phyloP scores from a whole-genome alignment of 495 filamentous ascomycete species.

The Cercophora samala region DNA sequence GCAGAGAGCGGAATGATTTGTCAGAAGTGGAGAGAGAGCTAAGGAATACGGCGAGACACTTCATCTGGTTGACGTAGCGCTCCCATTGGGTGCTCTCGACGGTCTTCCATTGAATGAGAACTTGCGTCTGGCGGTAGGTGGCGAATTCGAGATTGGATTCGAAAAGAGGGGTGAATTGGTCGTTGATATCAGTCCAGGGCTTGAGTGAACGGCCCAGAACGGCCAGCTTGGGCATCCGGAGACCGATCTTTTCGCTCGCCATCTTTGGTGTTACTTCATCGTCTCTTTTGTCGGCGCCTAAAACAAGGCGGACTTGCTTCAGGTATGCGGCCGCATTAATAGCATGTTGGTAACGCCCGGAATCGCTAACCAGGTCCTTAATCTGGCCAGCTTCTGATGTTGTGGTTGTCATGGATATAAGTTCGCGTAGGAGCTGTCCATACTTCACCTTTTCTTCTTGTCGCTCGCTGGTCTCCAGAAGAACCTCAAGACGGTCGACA shows the following conservation, averaged over 20 bases:
- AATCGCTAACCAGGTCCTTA: background rate
- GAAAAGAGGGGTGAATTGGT: conserved; percentile 1
- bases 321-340: background rate
- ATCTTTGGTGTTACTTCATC: conserved; percentile 13
- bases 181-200: conserved; percentile 7
- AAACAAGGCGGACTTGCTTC: background rate
- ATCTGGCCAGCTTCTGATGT: background rate
- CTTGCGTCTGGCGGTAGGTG: background rate
- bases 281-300: background rate
- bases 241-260: background rate
- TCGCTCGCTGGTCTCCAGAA: background rate
- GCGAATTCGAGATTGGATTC: background rate
- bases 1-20: conserved; percentile 21
- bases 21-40: conserved; percentile 14
- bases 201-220: conserved; percentile 1
- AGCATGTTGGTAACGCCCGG: background rate
- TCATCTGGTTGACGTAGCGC: conserved; percentile 13
- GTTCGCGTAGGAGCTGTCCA: background rate
- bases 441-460: background rate
- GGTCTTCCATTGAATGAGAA: conserved; percentile 25
- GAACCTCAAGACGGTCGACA: background rate
- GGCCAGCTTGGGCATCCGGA: conserved; percentile 9
- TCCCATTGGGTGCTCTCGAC: conserved; percentile 19
- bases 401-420: background rate
- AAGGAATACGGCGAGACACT: conserved; percentile 23